Evolutionary conservation across 169 alveolate genomes (phyloP).

Genomic region (Plasmodium relictum): DNA sequence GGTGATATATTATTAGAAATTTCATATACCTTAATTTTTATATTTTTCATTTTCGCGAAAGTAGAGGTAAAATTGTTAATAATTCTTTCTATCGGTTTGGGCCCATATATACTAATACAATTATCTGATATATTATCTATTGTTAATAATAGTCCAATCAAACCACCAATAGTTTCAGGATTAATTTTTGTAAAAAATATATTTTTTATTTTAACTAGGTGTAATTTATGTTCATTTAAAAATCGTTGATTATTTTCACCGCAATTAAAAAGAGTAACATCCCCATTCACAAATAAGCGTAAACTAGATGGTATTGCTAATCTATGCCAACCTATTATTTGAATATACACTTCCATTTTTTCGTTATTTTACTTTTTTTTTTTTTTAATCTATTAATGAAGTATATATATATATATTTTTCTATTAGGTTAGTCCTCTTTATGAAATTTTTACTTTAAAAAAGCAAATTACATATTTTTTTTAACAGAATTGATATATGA

Average conservation of each 20-base stretch:
- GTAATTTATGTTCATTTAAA: conserved; percentile 86
- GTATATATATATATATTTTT: conserved; percentile 3
- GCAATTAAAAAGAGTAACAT: conserved; percentile 84
- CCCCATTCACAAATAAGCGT: conserved; percentile 84
- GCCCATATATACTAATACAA: conserved; percentile 85
- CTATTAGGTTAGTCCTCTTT: too few relatives aligned
- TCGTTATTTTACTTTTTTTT: too few relatives aligned
- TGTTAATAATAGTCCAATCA: conserved; percentile 88
- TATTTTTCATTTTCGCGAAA: conserved; percentile 80
- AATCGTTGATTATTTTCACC: conserved; percentile 91
- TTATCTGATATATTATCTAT: conserved; percentile 83
- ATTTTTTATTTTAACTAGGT: conserved; percentile 79
- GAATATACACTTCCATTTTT: conserved; percentile 84
- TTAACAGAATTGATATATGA: too few relatives aligned
- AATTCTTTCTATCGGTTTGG: conserved; percentile 78
- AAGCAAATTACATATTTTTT: too few relatives aligned
- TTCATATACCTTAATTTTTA: conserved; percentile 22
- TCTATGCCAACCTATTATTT: conserved; percentile 86
- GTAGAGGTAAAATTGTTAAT: conserved; percentile 63
- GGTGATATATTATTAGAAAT: conserved; percentile 37
- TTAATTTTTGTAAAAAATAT: conserved; percentile 84
- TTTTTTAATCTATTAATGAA: conserved; percentile 3
- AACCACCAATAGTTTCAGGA: conserved; percentile 85
- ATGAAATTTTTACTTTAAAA: too few relatives aligned
- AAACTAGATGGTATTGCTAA: conserved; percentile 88